phyloP scores from a whole-genome alignment of 2,329 filamentous ascomycete genomes.

The Talaromyces sp. region DNA sequence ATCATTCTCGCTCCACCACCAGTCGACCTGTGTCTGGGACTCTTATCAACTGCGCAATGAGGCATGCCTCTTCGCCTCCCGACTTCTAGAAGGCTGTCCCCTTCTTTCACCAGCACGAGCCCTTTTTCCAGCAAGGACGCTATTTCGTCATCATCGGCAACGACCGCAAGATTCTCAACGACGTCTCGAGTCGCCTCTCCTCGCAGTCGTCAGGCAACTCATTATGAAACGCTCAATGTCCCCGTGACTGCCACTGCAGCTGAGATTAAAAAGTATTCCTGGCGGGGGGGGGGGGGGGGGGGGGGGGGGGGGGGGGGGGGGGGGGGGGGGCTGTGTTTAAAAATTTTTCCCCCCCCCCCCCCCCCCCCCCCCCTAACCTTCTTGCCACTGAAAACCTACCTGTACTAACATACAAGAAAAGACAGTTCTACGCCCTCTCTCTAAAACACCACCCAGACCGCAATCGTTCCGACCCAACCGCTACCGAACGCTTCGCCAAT shows the following conservation, averaged over 20 bases:
- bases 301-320: no score
- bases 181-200: constrained; percentile 17
- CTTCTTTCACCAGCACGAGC: constrained; percentile 9
- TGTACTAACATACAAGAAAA: constrained; percentile 16
- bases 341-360: no score
- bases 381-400: no score
- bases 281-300: no score
- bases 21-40: background rate
- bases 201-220: constrained; percentile 23
- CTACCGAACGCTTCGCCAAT: constrained; percentile 70
- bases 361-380: no score
- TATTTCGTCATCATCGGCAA: background rate
- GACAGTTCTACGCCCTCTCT: constrained; percentile 80
- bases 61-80: constrained; percentile 13
- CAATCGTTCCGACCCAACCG: constrained; percentile 69
- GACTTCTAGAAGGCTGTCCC: constrained; percentile 10
- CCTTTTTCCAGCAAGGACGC: background rate
- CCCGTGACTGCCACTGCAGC: constrained; percentile 59
- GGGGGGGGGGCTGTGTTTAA: no score
- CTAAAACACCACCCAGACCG: constrained; percentile 90
- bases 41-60: constrained; percentile 6
- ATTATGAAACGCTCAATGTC: constrained; percentile 81
- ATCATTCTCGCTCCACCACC: background rate
- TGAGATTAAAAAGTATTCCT: constrained; percentile 93
- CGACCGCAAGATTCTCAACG: constrained; percentile 29